Evolutionary conservation across 2,329 filamentous ascomycete genomes (phyloP), one percentile per base, ranked within the genome.

Genomic region (Fusarium dlaminii): DNA sequence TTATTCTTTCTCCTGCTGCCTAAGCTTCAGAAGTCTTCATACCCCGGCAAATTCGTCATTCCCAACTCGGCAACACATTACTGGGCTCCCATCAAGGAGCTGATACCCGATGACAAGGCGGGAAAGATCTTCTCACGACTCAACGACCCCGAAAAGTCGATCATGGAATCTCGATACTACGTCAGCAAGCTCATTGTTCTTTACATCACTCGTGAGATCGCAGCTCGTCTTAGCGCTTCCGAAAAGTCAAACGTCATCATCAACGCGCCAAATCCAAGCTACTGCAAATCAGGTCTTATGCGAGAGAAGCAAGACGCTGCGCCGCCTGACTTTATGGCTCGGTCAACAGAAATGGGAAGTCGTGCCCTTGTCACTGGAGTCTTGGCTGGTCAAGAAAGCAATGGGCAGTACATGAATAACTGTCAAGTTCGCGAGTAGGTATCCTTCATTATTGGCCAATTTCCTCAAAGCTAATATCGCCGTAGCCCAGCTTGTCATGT

Each of bases 311-410:
- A 57, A 43, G 27, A 29, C 0, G 2, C 12, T 7, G n/a, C 51
- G 0, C 59, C 66, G 0, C 66, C 59, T 3, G 68, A 66, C 4
- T 65, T 85, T 17, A 34, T 87, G 17, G 87, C 84, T 2, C 81
- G 86, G 3, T 82, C 81, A 0, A 81, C 84, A 0, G 87, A 89
- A 73, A 83, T 84, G 55, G 87, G 87, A 1, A 81, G 80, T 36
- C 77, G 82, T 0, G 74, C 75, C 3, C 72, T 83, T 4, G 79
- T 83, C 0, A 55, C 79, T 43, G 81, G 76, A 0, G 57, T 81
- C 6, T 43, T 81, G 5, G 79, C 77, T 3, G 81, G 81, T 0
- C 34, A 58, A 2, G 82, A 83, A 43, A 81, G 68, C 1, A 75
- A 81, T 39, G 82, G 82, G 2, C 76, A 82, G 32, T 83, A 81